These are phyloP conservation scores for Aspergillus sp. DNA, from an alignment of 2,329 filamentous ascomycete species.

Conservation along the genomic window DNA sequence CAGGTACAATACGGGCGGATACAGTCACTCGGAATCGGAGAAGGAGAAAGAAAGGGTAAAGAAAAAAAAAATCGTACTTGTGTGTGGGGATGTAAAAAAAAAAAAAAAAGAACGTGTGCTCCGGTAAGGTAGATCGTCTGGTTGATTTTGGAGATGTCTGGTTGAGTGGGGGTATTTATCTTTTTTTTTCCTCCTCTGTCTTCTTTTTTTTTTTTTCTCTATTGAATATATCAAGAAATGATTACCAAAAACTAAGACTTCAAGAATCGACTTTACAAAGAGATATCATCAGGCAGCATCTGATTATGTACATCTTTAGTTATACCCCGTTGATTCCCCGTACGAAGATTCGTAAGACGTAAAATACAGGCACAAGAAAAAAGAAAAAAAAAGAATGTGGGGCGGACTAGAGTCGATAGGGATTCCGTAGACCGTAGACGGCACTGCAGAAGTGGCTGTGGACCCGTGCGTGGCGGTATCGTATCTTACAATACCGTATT, in stretches of 20 bases:
- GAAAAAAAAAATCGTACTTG: constrained; percentile 5
- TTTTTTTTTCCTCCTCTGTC: constrained; percentile 3
- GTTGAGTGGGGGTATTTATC: constrained; percentile 10
- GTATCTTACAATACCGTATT: not conserved
- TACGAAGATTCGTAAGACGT: constrained; percentile 1
- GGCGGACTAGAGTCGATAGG: constrained; percentile 12
- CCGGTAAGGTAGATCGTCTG: constrained; percentile 14
- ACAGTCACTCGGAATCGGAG: constrained; percentile 22
- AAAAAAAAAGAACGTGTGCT: constrained; percentile 19
- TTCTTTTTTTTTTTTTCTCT: constrained; percentile 4
- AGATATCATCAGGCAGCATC: too few relatives aligned
- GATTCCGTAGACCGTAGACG: constrained; percentile 13
- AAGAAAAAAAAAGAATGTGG: constrained; percentile 12
- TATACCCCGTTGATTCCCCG: constrained; percentile 2
- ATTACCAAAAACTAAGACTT: too few relatives aligned
- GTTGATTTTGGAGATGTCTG: constrained; percentile 15
- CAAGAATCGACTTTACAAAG: too few relatives aligned
- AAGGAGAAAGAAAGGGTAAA: constrained; percentile 10
- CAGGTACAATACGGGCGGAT: constrained; percentile 3
- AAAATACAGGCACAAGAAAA: not conserved
- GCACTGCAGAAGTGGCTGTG: constrained; percentile 18
- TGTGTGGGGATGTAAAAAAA: constrained; percentile 3
- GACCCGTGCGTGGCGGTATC: constrained; percentile 1
- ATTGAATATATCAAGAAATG: not conserved
- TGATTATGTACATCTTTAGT: constrained; percentile 6